Base-by-base conservation (phyloP, 2,329 filamentous ascomycete species). In the Colletotrichum neosansevieriae region DNA sequence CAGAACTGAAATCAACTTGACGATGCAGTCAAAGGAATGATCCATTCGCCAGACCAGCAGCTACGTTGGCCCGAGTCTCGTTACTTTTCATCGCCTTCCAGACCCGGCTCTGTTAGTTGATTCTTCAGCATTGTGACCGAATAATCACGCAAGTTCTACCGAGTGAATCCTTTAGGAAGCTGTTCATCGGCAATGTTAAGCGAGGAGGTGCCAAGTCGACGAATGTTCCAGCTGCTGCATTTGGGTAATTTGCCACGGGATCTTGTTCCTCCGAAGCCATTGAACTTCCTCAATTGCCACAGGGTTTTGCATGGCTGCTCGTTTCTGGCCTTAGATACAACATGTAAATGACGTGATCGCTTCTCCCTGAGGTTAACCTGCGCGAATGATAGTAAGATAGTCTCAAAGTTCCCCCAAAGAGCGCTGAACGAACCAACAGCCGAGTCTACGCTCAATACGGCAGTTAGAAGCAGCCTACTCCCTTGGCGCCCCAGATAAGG, bases 401-500 rank as follows among this genome's bases (percentile, higher is more conserved):
- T 6, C 11, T 21, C 15, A 24, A 32, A 50, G 12, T 32, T 6
- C 24, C 24, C 24, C 6, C 6, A 29, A 29, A 29, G 6, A 29
- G 19, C 21, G 44, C 17, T 60, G 36, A 50, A 47, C 4, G 47
- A 21, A 47, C 32, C 40, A 65, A 68, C 66, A 65, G 36, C 54
- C 66, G 66, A 65, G 42, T 36, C 66, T 66, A 66, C 11, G 19
- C 66, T 68, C 47, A 2, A 66, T 36, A 1, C 10, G 66, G 66
- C 54, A 65, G 61, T 42, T 65, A 34, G 6, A 36, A 36, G 32
- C 12, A 54, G 21, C 13, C 19, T 32, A 15, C 13, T 4, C 19
- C 13, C 66, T 68, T 68, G 66, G 66, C 66, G 40, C 15, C 61
- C 49, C 61, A 54, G 56, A 56, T 68, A 66, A 65, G 66, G 54